Conservation (phyloP, 2,329 filamentous ascomycete genomes). For the Eutypa lata region DNA sequence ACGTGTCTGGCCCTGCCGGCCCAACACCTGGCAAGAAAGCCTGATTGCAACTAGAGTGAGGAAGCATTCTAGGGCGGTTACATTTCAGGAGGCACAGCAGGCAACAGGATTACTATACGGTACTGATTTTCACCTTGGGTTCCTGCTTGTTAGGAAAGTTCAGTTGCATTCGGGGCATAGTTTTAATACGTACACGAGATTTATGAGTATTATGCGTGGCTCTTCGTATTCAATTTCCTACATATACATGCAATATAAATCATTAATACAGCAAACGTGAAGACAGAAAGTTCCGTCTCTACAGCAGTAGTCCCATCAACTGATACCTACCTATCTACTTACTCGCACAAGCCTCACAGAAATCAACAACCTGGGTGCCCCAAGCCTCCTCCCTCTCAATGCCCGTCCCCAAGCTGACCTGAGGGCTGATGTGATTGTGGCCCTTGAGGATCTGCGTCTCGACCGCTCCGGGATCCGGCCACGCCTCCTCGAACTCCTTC, state of each 20-base stretch:
- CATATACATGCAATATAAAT: no score
- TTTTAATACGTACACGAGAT: no score
- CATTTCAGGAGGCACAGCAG: neutral
- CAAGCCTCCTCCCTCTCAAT: slow-evolving; percentile 28
- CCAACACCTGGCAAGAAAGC: neutral
- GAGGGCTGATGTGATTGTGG: slow-evolving; percentile 29
- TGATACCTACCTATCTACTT: neutral
- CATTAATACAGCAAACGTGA: no score
- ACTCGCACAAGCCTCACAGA: slow-evolving; percentile 13
- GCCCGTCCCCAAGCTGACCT: slow-evolving; percentile 20
- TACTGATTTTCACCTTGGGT: no score
- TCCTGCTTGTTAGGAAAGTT: no score
- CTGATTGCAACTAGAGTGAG: no score
- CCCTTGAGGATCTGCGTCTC: slow-evolving; percentile 20
- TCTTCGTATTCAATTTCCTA: no score
- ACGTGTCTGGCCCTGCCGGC: neutral
- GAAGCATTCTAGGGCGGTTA: neutral
- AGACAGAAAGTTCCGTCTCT: neutral
- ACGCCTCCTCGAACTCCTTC: slow-evolving; percentile 18
- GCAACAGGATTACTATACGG: neutral
- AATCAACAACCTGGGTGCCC: slow-evolving; percentile 24
- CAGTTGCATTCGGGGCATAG: no score
- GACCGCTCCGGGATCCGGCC: slow-evolving; percentile 12
- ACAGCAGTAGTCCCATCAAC: neutral
- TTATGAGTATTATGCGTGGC: no score